Percentiles rank a stretch among this genome's conserved stretches.
Evolutionary conservation across 257 asterid species (phyloP).

Genomic region (Solanum ahanhuiri): DNA sequence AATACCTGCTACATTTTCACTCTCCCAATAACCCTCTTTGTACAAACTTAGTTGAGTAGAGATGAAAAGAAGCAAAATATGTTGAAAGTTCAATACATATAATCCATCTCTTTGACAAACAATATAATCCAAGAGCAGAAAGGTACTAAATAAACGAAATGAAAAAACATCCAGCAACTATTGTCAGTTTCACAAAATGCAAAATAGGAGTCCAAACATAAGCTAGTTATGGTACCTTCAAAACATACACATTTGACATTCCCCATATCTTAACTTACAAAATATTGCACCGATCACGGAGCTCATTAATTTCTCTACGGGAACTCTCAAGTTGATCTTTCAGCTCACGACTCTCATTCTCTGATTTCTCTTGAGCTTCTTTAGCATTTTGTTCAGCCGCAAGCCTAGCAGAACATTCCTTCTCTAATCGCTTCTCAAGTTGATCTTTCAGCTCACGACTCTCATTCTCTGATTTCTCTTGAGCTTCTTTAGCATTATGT

Average conservation of each 20-base stretch:
- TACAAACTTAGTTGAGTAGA: no score
- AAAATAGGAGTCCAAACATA: neutral
- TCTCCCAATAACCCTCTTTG: no score
- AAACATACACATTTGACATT: neutral
- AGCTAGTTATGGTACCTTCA: neutral
- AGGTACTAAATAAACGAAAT: neutral
- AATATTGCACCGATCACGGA: neutral
- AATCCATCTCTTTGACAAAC: neutral
- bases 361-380: slow-evolving; percentile 3
- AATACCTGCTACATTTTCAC: no score
- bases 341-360: slow-evolving; percentile 25
- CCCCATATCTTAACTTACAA: neutral
- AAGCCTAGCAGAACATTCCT: no score
- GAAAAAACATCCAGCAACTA: neutral
- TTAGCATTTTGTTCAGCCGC: no score
- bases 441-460: slow-evolving; percentile 6
- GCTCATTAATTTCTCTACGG: neutral
- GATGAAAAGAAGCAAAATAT: no score
- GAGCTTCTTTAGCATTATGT: neutral
- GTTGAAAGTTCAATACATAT: no score
- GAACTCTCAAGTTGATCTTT: slow-evolving; percentile 23
- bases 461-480: slow-evolving; percentile 12
- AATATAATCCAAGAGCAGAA: neutral
- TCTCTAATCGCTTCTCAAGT: no score
- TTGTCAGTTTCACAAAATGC: neutral